Evolutionary conservation across 2,329 filamentous ascomycete genomes (phyloP).

Genomic region (Simplicillium aogashimaense): DNA sequence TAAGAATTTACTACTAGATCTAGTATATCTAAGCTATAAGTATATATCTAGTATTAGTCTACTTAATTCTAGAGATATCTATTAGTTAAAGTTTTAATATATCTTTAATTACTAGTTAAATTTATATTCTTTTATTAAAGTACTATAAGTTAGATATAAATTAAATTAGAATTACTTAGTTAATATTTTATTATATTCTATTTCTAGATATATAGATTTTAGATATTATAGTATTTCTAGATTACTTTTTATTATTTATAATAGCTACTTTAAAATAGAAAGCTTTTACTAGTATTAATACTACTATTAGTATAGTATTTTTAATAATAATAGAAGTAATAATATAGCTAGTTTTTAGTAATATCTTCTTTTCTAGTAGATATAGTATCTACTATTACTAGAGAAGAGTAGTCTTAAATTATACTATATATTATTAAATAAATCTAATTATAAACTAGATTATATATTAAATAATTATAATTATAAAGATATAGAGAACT

Average conservation of each 20-base stretch:
- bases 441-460: constrained; percentile 2
- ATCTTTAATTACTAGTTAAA: neutral
- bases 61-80: neutral
- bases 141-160: neutral
- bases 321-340: too few relatives aligned
- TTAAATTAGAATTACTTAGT: too few relatives aligned
- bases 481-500: neutral
- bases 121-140: neutral
- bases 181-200: too few relatives aligned
- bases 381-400: too few relatives aligned
- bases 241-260: too few relatives aligned
- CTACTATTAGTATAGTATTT: too few relatives aligned
- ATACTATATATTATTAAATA: neutral
- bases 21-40: neutral
- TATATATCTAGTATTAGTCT: neutral
- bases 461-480: constrained; percentile 1
- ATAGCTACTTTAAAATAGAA: too few relatives aligned
- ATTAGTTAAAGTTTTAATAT: neutral
- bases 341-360: too few relatives aligned
- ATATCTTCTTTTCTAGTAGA: too few relatives aligned
- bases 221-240: too few relatives aligned
- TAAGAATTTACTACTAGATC: neutral
- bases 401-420: neutral
- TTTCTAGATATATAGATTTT: too few relatives aligned
- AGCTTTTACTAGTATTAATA: too few relatives aligned